Conservation (phyloP, 306 rosid species). For the Citrullus amarus region DNA sequence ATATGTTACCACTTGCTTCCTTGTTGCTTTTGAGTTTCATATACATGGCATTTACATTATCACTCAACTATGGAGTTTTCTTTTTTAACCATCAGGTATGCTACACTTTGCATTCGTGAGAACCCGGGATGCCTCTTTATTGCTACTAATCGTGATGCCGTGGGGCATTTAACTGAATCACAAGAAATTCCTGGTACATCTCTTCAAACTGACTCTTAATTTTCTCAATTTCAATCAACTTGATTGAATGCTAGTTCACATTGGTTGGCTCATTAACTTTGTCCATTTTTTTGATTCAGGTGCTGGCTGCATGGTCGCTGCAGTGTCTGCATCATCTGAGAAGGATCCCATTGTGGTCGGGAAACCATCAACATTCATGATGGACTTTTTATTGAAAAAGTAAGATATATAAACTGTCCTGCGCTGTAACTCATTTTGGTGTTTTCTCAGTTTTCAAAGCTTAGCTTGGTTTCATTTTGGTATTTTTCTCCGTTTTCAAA, state of each 20-base stretch:
- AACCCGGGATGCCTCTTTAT: conserved; percentile 95
- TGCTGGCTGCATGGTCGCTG: conserved; percentile 94
- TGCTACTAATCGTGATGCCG: conserved; percentile 87
- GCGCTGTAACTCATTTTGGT: neutral
- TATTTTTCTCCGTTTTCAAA: too few species aligned
- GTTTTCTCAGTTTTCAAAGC: too few species aligned
- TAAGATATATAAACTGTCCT: conserved; percentile 22
- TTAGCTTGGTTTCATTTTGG: neutral
- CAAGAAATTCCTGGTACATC: conserved; percentile 85
- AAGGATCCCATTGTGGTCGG: conserved; percentile 87
- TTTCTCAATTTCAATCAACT: neutral
- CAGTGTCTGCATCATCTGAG: conserved; percentile 84
- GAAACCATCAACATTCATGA: conserved; percentile 84
- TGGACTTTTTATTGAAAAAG: conserved; percentile 74
- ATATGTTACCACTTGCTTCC: neutral
- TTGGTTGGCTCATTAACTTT: conserved; percentile 4
- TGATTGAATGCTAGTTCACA: neutral
- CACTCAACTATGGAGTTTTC: conserved; percentile 1
- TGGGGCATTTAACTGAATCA: conserved; percentile 63
- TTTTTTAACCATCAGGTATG: conserved; percentile 48
- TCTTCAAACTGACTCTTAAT: conserved; percentile 9
- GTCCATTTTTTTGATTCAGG: conserved; percentile 36
- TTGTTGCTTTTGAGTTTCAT: neutral
- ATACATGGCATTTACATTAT: neutral
- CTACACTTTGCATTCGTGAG: conserved; percentile 88